Conservation (phyloP, 1,139 yeast genomes). For the Hansenula anomala region DNA sequence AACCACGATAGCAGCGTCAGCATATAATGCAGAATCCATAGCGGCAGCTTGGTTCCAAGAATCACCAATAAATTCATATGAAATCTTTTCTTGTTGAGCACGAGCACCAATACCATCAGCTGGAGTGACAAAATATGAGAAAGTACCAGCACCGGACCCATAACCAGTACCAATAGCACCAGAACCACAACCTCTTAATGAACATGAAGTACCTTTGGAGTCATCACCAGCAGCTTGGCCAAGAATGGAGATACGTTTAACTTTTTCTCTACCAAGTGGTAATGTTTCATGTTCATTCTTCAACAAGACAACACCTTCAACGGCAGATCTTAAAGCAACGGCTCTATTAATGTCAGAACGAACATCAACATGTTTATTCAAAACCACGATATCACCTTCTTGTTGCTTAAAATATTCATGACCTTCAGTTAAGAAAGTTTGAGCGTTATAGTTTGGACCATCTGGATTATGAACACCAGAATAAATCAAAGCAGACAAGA, state of each 20-base stretch:
- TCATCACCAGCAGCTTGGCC: slow-evolving; percentile 46
- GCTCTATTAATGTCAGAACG: slow-evolving; percentile 37
- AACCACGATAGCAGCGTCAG: slow-evolving; percentile 46
- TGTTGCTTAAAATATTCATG: slow-evolving; percentile 37
- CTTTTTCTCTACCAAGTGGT: slow-evolving; percentile 33
- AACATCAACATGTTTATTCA: slow-evolving; percentile 39
- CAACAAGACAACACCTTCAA: slow-evolving; percentile 45
- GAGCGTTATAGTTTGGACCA: slow-evolving; percentile 47
- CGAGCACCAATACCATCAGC: slow-evolving; percentile 39
- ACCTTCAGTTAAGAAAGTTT: slow-evolving; percentile 48
- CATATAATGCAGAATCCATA: slow-evolving; percentile 36
- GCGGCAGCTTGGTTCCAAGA: slow-evolving; percentile 36
- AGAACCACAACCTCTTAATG: slow-evolving; percentile 38
- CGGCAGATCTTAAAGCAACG: slow-evolving; percentile 43
- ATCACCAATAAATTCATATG: slow-evolving; percentile 35
- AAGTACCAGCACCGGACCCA: slow-evolving; percentile 46
- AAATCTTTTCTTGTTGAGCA: slow-evolving; percentile 36
- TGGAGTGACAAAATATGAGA: slow-evolving; percentile 48
- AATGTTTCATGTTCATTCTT: slow-evolving; percentile 40
- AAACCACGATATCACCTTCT: slow-evolving; percentile 43
- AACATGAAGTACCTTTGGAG: slow-evolving; percentile 39
- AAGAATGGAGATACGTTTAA: slow-evolving; percentile 35
- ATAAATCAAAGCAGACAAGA: slow-evolving; percentile 50
- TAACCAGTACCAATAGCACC: slow-evolving; percentile 46
- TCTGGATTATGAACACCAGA: slow-evolving; percentile 30